A percentile compares a stretch with the other conserved stretches of the same genome.
Conservation (phyloP, 805 yeast species). For the Saturnispora diversa region DNA sequence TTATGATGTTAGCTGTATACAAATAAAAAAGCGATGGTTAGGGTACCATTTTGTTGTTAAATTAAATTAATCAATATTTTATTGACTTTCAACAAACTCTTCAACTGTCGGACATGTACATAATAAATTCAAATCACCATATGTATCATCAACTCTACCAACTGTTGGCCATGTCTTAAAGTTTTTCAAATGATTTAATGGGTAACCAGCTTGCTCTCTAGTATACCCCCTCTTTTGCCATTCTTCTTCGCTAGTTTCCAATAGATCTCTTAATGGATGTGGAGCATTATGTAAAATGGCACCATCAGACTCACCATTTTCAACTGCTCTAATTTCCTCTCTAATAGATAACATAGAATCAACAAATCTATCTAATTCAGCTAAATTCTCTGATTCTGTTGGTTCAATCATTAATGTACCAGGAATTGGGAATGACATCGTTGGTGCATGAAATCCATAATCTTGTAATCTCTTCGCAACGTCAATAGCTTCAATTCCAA, state of each 20-base stretch:
- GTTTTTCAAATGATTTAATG: constrained; percentile 61
- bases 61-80: no score
- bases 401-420: constrained; percentile 98
- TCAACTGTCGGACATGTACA: constrained; percentile 91
- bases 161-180: constrained; percentile 95
- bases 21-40: no score
- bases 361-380: constrained; percentile 84
- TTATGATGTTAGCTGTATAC: no score
- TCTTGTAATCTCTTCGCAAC: constrained; percentile 96
- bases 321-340: constrained; percentile 67
- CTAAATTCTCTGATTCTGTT: constrained; percentile 86
- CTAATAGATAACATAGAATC: constrained; percentile 80
- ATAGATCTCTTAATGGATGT: constrained; percentile 75
- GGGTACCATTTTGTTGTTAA: no score
- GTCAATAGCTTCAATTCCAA: constrained; percentile 90
- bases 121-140: constrained; percentile 84
- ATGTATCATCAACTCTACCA: constrained; percentile 86
- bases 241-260: constrained; percentile 48
- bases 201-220: constrained; percentile 90
- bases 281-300: constrained; percentile 81
- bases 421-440: constrained; percentile 97
- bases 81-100: constrained; percentile 42
- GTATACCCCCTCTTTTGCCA: constrained; percentile 87
- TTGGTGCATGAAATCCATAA: constrained; percentile 98
- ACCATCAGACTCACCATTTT: constrained; percentile 59